Conservation (phyloP, 371 early-diverging fungal species). For the Blastocladiella emersonii region DNA sequence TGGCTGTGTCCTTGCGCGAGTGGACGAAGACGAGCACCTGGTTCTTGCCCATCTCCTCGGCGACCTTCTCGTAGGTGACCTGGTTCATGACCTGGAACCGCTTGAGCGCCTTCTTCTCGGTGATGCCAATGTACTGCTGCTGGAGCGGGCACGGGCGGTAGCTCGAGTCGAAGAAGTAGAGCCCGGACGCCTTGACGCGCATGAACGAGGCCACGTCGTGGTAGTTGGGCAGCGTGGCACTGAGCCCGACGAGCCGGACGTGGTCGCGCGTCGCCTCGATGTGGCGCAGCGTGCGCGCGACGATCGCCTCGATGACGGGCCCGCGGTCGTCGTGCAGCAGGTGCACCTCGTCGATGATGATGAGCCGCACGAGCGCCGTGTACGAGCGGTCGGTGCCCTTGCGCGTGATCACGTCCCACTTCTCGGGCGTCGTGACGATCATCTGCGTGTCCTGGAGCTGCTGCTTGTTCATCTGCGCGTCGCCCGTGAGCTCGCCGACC, state of each 20-base stretch:
- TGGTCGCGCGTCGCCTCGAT: slow-evolving; percentile 80
- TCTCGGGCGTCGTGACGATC: slow-evolving; percentile 99
- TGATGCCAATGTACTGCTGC: slow-evolving; percentile 89
- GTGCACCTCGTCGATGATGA: slow-evolving; percentile 99
- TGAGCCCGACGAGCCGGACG: slow-evolving; percentile 92
- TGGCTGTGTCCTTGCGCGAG: slow-evolving; percentile 93
- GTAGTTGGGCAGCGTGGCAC: slow-evolving; percentile 99
- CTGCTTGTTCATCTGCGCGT: slow-evolving; percentile 85
- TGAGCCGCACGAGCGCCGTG: slow-evolving; percentile 75
- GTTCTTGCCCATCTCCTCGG: slow-evolving; percentile 74
- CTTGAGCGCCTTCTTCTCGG: slow-evolving; percentile 88
- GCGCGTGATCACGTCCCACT: slow-evolving; percentile 98
- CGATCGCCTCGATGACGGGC: slow-evolving; percentile 92
- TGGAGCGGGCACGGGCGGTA: slow-evolving; percentile 91
- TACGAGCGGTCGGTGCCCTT: slow-evolving; percentile 87
- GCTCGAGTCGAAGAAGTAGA: slow-evolving; percentile 87
- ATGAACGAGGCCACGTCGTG: slow-evolving; percentile 93
- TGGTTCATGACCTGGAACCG: slow-evolving; percentile 92
- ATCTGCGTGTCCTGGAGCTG: slow-evolving; percentile 91
- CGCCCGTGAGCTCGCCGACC: slow-evolving; percentile 97
- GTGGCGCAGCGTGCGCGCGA: slow-evolving; percentile 79
- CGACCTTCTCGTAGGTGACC: slow-evolving; percentile 80
- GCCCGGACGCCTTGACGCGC: slow-evolving; percentile 67
- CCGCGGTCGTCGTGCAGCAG: slow-evolving; percentile 98
- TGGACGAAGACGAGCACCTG: slow-evolving; percentile 97